Conservation (phyloP, 768 basidiomycete species). For the Xanthoconium stramineum region DNA sequence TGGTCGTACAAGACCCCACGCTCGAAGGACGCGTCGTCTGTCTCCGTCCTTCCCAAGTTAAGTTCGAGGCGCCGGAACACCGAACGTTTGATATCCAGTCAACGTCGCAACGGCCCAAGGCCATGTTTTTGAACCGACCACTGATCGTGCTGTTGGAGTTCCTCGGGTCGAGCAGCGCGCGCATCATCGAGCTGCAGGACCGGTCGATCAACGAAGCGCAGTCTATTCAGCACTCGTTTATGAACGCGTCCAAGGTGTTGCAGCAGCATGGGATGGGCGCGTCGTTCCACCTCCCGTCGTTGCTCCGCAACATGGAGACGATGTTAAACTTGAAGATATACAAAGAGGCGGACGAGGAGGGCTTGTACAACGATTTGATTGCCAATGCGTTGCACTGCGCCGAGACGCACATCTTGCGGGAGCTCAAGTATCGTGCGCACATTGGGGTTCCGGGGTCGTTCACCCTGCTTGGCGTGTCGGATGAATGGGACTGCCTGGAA, state of each 20-base stretch:
- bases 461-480: conserved; percentile 52
- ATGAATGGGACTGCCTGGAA: conserved; percentile 44
- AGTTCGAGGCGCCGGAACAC: conserved; percentile 40
- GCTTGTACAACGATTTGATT: conserved; percentile 37
- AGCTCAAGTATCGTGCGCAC: conserved; percentile 49
- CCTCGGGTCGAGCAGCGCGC: conserved; percentile 33
- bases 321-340: conserved; percentile 31
- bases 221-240: conserved; percentile 32
- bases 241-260: conserved; percentile 37
- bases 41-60: conserved; percentile 45
- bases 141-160: conserved; percentile 48
- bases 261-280: conserved; percentile 43
- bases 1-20: conserved; percentile 42
- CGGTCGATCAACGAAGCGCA: conserved; percentile 37
- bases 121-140: conserved; percentile 45
- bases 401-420: conserved; percentile 45
- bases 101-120: conserved; percentile 41
- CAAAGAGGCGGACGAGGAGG: conserved; percentile 3
- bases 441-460: conserved; percentile 48
- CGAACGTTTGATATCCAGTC: conserved; percentile 47
- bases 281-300: conserved; percentile 43
- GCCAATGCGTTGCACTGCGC: conserved; percentile 36
- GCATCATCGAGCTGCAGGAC: conserved; percentile 38
- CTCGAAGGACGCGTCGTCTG: conserved; percentile 35
- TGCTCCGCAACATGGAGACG: conserved; percentile 36